phyloP scores from a whole-genome alignment of 2,329 filamentous ascomycete genomes.

The Hypomyces perniciosus region DNA sequence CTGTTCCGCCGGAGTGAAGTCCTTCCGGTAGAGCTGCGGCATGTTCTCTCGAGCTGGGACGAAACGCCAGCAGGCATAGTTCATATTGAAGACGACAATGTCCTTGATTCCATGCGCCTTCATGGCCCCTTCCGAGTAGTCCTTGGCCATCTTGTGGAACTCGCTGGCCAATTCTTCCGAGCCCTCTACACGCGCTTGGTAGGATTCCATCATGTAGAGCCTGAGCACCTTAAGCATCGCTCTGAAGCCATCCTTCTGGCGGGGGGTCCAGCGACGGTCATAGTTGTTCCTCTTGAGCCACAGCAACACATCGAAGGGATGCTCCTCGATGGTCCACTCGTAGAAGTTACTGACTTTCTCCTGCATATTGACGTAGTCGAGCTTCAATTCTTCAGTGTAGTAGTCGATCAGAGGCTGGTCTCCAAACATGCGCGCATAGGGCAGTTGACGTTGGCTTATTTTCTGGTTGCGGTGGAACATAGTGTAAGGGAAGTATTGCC shows the following conservation, averaged over 20 bases:
- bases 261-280: background rate
- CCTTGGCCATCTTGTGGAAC: background rate
- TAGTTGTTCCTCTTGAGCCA: constrained; percentile 8
- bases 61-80: background rate
- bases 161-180: background rate
- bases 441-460: no score
- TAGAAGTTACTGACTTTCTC: background rate
- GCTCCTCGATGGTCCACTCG: background rate
- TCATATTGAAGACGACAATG: background rate
- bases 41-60: background rate
- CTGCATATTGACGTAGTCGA: background rate
- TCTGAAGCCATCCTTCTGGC: background rate
- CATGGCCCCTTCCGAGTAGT: background rate
- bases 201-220: background rate
- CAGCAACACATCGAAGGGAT: background rate
- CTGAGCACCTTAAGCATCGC: background rate
- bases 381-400: no score
- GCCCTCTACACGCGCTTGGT: background rate
- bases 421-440: no score
- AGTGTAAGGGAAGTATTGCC: background rate
- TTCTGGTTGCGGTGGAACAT: no score
- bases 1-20: background rate
- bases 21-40: background rate
- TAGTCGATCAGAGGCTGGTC: no score
- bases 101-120: background rate